A percentile compares a stretch with the other conserved stretches of the same genome.
These are phyloP conservation scores for Aquilaria malaccensis DNA, from an alignment of 345 rosid genomes.

Conservation along the genomic window DNA sequence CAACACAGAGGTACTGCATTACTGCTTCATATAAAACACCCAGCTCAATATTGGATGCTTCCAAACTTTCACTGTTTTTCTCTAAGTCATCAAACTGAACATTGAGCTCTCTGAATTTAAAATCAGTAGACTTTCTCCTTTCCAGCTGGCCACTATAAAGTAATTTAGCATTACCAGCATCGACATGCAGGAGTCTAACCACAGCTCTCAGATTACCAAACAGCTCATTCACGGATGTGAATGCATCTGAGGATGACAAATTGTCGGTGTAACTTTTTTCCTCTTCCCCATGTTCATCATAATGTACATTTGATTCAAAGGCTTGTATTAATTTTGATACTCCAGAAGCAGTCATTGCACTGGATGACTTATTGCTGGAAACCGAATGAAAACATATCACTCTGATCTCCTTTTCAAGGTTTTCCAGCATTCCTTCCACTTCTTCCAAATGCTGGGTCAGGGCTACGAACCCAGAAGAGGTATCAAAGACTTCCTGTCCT, in stretches of 20 bases:
- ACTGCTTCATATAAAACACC: constrained; percentile 51
- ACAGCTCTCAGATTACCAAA: constrained; percentile 44
- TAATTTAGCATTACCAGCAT: constrained; percentile 36
- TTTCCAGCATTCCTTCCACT: constrained; percentile 40
- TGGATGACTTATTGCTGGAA: constrained; percentile 25
- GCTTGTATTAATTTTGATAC: constrained; percentile 77
- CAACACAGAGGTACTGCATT: constrained; percentile 35
- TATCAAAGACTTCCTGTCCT: constrained; percentile 27
- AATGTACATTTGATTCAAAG: constrained; percentile 62
- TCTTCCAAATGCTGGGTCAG: constrained; percentile 45
- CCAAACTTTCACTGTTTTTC: constrained; percentile 40
- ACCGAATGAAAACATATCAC: constrained; percentile 29
- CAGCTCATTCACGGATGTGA: constrained; percentile 35
- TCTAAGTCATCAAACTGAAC: constrained; percentile 38
- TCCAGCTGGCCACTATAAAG: constrained; percentile 36
- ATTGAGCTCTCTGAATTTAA: constrained; percentile 33
- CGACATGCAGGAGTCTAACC: constrained; percentile 42
- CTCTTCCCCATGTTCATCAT: constrained; percentile 47
- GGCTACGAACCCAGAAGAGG: constrained; percentile 31
- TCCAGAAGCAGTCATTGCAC: constrained; percentile 37
- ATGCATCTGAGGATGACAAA: constrained; percentile 33
- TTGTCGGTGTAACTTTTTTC: constrained; percentile 24
- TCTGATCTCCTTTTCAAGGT: constrained; percentile 55
- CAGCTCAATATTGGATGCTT: constrained; percentile 52
- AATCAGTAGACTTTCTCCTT: constrained; percentile 24